Conservation (phyloP, 805 yeast genomes). For the Lachancea cidri region DNA sequence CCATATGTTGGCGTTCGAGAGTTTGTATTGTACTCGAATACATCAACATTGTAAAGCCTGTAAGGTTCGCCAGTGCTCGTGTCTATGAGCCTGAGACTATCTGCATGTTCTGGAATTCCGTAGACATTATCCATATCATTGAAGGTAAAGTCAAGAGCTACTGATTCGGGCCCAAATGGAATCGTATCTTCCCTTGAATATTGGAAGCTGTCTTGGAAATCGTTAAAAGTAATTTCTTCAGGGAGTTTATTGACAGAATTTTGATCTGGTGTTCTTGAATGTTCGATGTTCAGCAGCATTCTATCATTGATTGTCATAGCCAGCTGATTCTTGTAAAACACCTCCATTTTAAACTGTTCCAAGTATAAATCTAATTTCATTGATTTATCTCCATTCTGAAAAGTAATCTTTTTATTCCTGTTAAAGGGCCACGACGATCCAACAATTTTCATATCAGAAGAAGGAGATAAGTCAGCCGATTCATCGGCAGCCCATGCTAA, state of each 20-base stretch:
- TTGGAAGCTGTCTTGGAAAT: constrained; percentile 65
- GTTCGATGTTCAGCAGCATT: constrained; percentile 76
- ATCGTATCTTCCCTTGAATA: constrained; percentile 62
- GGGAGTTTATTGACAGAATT: constrained; percentile 41
- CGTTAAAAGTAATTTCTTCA: constrained; percentile 59
- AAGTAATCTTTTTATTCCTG: constrained; percentile 1
- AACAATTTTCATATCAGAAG: neutral
- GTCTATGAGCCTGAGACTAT: constrained; percentile 64
- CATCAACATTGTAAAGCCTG: constrained; percentile 87
- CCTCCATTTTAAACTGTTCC: constrained; percentile 45
- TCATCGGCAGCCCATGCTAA: constrained; percentile 50
- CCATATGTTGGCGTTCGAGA: constrained; percentile 93
- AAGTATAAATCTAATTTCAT: constrained; percentile 41
- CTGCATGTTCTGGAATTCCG: constrained; percentile 98
- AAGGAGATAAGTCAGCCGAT: neutral
- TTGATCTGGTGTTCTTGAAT: constrained; percentile 50
- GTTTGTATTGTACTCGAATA: constrained; percentile 84
- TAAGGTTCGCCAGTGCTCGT: constrained; percentile 68
- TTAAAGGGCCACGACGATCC: constrained; percentile 4
- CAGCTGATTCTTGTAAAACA: constrained; percentile 41
- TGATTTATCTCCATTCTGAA: constrained; percentile 15
- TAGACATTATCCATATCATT: constrained; percentile 57
- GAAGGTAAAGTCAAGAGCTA: constrained; percentile 73
- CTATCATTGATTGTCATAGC: constrained; percentile 64
- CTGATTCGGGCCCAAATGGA: constrained; percentile 85